phyloP scores from a whole-genome alignment of 1,284 basidiomycete genomes.

The Fomitopsis palustris region DNA sequence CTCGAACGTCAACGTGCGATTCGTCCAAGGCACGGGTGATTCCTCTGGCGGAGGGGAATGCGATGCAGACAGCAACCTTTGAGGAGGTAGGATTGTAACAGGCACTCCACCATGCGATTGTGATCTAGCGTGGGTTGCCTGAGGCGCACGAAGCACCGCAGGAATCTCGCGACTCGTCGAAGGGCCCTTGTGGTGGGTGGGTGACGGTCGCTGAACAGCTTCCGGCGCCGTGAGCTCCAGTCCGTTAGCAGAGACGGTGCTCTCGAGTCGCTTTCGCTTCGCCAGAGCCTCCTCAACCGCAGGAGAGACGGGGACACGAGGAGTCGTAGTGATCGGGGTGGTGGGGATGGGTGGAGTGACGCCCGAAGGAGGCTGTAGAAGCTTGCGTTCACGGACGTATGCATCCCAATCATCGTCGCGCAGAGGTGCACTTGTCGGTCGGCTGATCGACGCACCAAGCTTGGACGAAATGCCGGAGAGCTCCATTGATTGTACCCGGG shows the following conservation, averaged over 20 bases:
- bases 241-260: slow-evolving; percentile 38
- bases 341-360: slow-evolving; percentile 69
- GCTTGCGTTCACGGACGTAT: slow-evolving; percentile 75
- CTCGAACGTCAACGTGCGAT: slow-evolving; percentile 69
- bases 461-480: slow-evolving; percentile 46
- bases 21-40: slow-evolving; percentile 30
- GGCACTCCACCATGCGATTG: slow-evolving; percentile 40
- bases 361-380: slow-evolving; percentile 78
- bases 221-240: slow-evolving; percentile 3
- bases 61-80: slow-evolving; percentile 34
- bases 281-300: slow-evolving; percentile 72
- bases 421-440: slow-evolving; percentile 70
- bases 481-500: slow-evolving; percentile 68
- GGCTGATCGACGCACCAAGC: slow-evolving; percentile 51
- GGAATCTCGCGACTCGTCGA: slow-evolving; percentile 23
- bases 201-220: not conserved
- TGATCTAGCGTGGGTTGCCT: slow-evolving; percentile 32
- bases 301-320: slow-evolving; percentile 53
- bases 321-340: slow-evolving; percentile 41
- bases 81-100: slow-evolving; percentile 68
- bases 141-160: slow-evolving; percentile 22
- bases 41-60: slow-evolving; percentile 33
- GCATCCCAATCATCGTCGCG: slow-evolving; percentile 72
- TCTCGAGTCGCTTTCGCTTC: slow-evolving; percentile 66
- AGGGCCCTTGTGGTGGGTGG: not conserved